Evolutionary conservation across 257 asterid genomes (phyloP).

Genomic region (Agastache rugosa): DNA sequence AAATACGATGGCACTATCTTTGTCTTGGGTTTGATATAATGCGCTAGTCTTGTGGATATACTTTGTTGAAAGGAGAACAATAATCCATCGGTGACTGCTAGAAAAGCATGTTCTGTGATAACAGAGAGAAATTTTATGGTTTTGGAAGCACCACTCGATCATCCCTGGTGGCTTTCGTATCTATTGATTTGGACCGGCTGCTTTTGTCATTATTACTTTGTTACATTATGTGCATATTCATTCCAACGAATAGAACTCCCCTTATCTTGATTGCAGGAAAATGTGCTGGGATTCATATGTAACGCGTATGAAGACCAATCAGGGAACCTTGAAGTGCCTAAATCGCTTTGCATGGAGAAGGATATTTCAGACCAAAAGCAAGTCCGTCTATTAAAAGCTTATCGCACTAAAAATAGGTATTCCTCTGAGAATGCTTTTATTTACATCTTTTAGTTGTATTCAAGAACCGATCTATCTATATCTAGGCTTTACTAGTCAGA

Average conservation of each 20-base stretch:
- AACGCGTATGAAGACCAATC: constrained; percentile 62
- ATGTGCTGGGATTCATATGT: constrained; percentile 68
- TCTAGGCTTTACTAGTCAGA: background rate
- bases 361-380: constrained; percentile 57
- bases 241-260: constrained; percentile 11
- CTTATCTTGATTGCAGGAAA: constrained; percentile 56
- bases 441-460: background rate
- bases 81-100: constrained; percentile 4
- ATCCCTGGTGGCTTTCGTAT: background rate
- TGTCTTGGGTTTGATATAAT: background rate
- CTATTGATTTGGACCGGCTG: background rate
- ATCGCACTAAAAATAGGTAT: constrained; percentile 80
- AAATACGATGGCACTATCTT: background rate
- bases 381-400: constrained; percentile 60
- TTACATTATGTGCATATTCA: constrained; percentile 7
- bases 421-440: background rate
- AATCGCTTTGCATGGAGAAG: constrained; percentile 73
- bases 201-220: background rate
- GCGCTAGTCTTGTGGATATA: background rate
- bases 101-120: background rate
- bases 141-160: background rate
- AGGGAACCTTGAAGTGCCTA: constrained; percentile 65
- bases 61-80: background rate
- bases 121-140: constrained; percentile 5
- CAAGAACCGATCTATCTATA: background rate